These are phyloP conservation scores for Madurella mycetomatis DNA, from an alignment of 2,329 filamentous ascomycete genomes.

Conservation along the genomic window DNA sequence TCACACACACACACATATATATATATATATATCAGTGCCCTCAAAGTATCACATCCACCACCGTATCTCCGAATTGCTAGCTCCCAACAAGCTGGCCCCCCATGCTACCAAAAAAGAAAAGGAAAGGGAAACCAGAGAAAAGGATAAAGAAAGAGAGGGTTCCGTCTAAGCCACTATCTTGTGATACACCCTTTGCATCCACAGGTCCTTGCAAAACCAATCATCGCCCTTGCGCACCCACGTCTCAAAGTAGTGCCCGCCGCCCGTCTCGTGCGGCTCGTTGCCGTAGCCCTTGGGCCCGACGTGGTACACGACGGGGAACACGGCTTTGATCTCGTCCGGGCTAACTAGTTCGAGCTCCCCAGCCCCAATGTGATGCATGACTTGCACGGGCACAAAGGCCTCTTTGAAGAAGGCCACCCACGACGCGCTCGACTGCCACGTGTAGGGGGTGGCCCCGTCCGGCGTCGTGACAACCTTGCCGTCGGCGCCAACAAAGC, in stretches of 20 bases:
- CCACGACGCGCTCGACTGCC: constrained; percentile 2
- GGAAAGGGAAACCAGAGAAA: no score
- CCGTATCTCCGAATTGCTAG: no score
- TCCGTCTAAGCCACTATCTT: neutral
- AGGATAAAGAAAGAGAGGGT: no score
- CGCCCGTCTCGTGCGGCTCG: constrained; percentile 1
- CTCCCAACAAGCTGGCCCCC: no score
- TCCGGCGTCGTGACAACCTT: neutral
- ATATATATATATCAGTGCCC: no score
- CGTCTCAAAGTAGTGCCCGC: constrained; percentile 4
- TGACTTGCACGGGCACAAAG: neutral
- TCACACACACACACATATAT: no score
- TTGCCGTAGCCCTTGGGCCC: neutral
- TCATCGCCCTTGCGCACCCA: constrained; percentile 3
- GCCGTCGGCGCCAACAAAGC: neutral
- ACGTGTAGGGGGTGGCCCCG: neutral
- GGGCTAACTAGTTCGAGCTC: neutral
- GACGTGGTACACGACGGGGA: neutral
- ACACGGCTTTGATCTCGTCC: constrained; percentile 5
- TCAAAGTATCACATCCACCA: no score
- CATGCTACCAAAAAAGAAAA: no score
- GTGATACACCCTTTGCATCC: constrained; percentile 3
- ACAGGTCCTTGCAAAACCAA: constrained; percentile 6
- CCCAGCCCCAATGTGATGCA: neutral
- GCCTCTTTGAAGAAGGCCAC: constrained; percentile 1